Evolutionary conservation across 148 eudicot species (phyloP), one percentile per base, ranked within the genome.

Genomic region (Rhododendron henanense): DNA sequence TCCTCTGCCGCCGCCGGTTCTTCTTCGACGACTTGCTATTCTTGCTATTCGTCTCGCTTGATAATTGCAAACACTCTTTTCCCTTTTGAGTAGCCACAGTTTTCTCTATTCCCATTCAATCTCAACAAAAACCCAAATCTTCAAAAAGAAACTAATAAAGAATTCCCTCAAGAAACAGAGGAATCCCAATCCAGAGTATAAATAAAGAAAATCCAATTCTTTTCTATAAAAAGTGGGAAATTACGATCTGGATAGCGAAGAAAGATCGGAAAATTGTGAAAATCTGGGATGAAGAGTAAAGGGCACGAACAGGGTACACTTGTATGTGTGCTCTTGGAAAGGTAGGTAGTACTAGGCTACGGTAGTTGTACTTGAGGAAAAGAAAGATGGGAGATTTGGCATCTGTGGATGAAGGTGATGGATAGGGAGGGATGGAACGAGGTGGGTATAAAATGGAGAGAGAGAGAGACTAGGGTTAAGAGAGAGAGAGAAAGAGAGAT

Each of bases 81-180:
- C 87, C 90, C 48, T 83, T 92, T n/a, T 76, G 53, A 10, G 84
- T 87, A 16, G 82, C 86, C 84, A 88, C 79, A 77, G 78, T 87
- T 44, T 83, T 87, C 84, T 89, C 93, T 51, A 90, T 88, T 84
- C 94, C 91, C 95, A 94, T 95, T 74, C 87, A 82, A 57, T 59
- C 19, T 78, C 53, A 39, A 75, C 5, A 37, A 75, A 31, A 71
- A 14, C 39, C 76, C 76, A 71, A 13, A 71, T 71, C 76, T 71
- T 2, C 13, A 11, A 35, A 16, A 16, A 74, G 4, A 11, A 15
- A 28, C 13, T n/a, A 51, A 13, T 51, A 55, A n/a, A 50, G 48
- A 47, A 47, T 19, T 23, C 51, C 28, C 16, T 25, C 37, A 16
- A 51, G 53, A 33, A 14, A 51, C 67, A 83, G 50, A 41, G 75